Percentiles rank a stretch among this genome's conserved stretches.
These are phyloP conservation scores for Pichia sp. DNA, from an alignment of 1,139 yeast species.

Conservation along the genomic window DNA sequence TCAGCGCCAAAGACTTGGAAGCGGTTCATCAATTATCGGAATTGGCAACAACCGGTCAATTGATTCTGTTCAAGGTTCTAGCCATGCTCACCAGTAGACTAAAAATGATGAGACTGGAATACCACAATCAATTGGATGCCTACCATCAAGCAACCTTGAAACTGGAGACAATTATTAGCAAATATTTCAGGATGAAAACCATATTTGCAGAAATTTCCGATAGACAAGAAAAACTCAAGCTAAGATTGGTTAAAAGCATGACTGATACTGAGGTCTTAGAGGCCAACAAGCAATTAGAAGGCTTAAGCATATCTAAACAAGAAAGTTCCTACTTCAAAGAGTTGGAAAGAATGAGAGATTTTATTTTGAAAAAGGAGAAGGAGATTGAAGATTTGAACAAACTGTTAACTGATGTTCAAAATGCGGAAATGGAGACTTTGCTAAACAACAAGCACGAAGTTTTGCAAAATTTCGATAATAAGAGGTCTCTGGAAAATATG, in stretches of 20 bases:
- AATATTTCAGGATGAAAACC: constrained; percentile 5
- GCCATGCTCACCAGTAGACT: constrained; percentile 15
- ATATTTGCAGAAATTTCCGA: constrained; percentile 8
- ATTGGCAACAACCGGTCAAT: constrained; percentile 10
- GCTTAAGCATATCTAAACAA: constrained; percentile 17
- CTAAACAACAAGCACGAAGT: constrained; percentile 3
- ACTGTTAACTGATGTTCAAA: constrained; percentile 11
- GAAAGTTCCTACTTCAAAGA: constrained; percentile 19
- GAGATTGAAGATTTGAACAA: constrained; percentile 11
- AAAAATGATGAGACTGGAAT: constrained; percentile 15
- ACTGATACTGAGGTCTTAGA: constrained; percentile 9
- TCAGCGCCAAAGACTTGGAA: constrained; percentile 11
- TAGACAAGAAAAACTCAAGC: constrained; percentile 14
- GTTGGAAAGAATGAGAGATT: constrained; percentile 15
- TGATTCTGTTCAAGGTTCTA: constrained; percentile 15
- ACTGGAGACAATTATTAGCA: constrained; percentile 5
- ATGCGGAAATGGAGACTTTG: constrained; percentile 11
- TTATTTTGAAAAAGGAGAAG: constrained; percentile 14
- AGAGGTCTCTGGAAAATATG: constrained; percentile 10
- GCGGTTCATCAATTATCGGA: constrained; percentile 13
- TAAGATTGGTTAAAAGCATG: constrained; percentile 10
- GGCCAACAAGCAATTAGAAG: constrained; percentile 5
- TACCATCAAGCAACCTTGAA: constrained; percentile 9
- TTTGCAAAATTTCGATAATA: constrained; percentile 4
- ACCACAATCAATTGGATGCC: constrained; percentile 19